These are phyloP conservation scores for Heterobasidion parviporum DNA, from an alignment of 1,284 basidiomycete genomes.

Conservation along the genomic window DNA sequence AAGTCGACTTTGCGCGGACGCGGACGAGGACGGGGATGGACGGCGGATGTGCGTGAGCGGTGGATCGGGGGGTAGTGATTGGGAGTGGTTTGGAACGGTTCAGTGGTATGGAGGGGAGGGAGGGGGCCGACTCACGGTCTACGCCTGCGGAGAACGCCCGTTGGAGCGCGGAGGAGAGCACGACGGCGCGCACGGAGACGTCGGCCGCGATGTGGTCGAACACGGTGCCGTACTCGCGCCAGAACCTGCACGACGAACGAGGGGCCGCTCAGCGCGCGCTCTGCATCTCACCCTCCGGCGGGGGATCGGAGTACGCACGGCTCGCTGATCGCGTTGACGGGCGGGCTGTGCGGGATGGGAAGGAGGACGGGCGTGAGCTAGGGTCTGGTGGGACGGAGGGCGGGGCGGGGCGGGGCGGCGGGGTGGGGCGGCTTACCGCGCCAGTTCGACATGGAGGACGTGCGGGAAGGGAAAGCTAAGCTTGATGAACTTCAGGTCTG, in stretches of 20 bases:
- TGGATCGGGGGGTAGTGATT: no score
- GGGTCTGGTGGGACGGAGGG: not conserved
- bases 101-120: constrained; percentile 10
- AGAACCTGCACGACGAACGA: constrained; percentile 41
- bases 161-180: constrained; percentile 61
- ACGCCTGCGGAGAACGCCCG: constrained; percentile 79
- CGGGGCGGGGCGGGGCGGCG: not conserved
- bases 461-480: not conserved
- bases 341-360: not conserved
- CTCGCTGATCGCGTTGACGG: constrained; percentile 10
- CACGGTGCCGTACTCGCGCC: constrained; percentile 57
- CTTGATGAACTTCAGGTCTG: no score
- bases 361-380: not conserved
- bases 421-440: not conserved
- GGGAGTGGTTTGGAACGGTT: no score
- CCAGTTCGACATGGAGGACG: not conserved
- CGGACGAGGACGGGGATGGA: not conserved
- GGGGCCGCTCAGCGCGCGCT: not conserved
- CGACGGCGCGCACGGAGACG: constrained; percentile 57
- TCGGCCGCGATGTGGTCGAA: constrained; percentile 53
- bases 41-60: constrained; percentile 5
- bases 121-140: constrained; percentile 52
- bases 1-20: not conserved
- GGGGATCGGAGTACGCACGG: constrained; percentile 2
- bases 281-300: not conserved